Conservation (phyloP, 1,284 basidiomycete genomes). For the Boletus smithii region DNA sequence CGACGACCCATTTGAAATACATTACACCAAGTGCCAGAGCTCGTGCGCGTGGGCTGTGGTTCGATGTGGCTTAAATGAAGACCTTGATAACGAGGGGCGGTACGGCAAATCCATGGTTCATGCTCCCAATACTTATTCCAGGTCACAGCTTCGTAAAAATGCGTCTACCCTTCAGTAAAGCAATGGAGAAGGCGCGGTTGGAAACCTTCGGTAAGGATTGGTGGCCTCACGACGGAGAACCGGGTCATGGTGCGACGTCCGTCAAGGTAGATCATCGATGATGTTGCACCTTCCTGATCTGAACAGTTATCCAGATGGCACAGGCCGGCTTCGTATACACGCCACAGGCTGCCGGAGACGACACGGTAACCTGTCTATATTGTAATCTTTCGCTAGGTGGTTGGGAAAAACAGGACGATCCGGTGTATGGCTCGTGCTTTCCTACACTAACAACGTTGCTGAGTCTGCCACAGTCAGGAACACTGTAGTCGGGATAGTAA, state of each 20-base stretch:
- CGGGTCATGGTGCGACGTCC: constrained; percentile 65
- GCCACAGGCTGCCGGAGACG: constrained; percentile 60
- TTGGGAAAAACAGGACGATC: constrained; percentile 81
- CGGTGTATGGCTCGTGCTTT: constrained; percentile 48
- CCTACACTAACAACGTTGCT: constrained; percentile 6
- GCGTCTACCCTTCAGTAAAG: constrained; percentile 61
- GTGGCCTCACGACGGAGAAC: constrained; percentile 71
- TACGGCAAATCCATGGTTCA: constrained; percentile 34
- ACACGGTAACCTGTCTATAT: constrained; percentile 75
- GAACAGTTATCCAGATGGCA: constrained; percentile 57
- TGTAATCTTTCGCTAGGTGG: constrained; percentile 71
- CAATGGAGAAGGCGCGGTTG: constrained; percentile 65
- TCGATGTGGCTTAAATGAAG: constrained; percentile 60
- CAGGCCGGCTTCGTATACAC: constrained; percentile 79
- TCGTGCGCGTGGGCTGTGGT: constrained; percentile 75
- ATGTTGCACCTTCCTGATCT: neutral
- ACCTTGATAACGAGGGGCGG: constrained; percentile 55
- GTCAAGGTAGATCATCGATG: constrained; percentile 52
- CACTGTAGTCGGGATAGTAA: constrained; percentile 57
- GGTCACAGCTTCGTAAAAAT: constrained; percentile 48
- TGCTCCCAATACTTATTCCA: neutral
- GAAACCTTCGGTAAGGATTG: constrained; percentile 61
- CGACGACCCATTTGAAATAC: constrained; percentile 80
- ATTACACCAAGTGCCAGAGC: constrained; percentile 59
- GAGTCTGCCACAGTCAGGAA: constrained; percentile 49